Base-by-base conservation (phyloP, 306 rosid species). In the Biancaea sappan region DNA sequence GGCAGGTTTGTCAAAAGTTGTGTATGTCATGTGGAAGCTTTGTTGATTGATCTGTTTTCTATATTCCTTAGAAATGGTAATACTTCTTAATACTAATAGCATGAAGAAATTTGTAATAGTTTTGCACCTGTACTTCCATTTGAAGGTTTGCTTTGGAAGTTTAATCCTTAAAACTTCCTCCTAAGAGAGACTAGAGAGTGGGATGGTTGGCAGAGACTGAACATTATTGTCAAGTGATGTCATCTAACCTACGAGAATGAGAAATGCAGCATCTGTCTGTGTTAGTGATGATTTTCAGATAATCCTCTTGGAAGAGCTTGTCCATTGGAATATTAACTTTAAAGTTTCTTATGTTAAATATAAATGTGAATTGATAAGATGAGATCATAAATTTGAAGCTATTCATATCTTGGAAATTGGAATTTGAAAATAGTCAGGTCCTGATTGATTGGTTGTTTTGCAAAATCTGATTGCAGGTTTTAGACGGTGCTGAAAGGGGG, bases 1-100 rank as follows among this genome's bases (percentile, higher is more conserved):
- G 99, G 99, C 99, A 95, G 99, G 99, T 95, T 95, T 95, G 99
- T 95, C 93, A 89, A 84, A 95, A 90, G 96, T 90, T 87, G 71
- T 79, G 69, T 78, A 81, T 78, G 73, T 75, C 72, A 84, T 83
- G 37, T 40, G 77, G 76, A 81, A 79, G 29, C 29, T 35, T 34
- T 62, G 68, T 62, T 37, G 48, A 48, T 10, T 62, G 68, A 18
- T 29, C 47, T 18, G 22, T 35, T 61, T 26, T 61, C 28, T 61
- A 35, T 78, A 13, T 44, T 5, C 10, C 1, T 37, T 8, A 5
- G 43, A 37, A 4, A 6, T 37, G 43, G 8, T 37, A 4, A 6
- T 37, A 37, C 10, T 8, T 37, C 43, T 8, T 37, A 37, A 37
- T 37, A 37, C 43, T 37, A 1, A 37, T 2, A 37, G 43, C 43